These are phyloP conservation scores for Phragmites australis DNA, from an alignment of 176 grass and related monocot species.

Conservation along the genomic window DNA sequence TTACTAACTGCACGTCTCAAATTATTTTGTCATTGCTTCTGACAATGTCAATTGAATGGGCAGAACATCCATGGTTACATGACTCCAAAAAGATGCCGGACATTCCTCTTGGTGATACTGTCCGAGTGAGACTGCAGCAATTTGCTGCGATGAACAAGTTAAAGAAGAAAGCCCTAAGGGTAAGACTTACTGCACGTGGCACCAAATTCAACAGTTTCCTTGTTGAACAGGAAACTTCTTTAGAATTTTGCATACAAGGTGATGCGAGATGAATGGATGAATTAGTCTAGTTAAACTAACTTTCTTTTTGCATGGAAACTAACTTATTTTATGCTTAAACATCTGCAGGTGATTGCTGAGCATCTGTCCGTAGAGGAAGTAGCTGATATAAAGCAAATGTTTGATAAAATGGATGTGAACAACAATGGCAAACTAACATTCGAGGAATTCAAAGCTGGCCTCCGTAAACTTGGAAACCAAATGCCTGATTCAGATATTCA, in stretches of 20 bases:
- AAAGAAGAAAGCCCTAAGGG: slow-evolving; percentile 94
- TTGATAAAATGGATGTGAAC: slow-evolving; percentile 70
- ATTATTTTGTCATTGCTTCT: slow-evolving; percentile 11
- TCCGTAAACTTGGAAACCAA: slow-evolving; percentile 72
- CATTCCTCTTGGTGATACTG: slow-evolving; percentile 82
- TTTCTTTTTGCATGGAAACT: background rate
- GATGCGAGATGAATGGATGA: background rate
- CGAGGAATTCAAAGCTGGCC: slow-evolving; percentile 76
- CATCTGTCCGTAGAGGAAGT: slow-evolving; percentile 88
- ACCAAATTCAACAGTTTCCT: background rate
- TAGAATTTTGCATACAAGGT: slow-evolving; percentile 11
- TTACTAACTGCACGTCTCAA: background rate
- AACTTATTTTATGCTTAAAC: slow-evolving; percentile 13
- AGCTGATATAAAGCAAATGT: slow-evolving; percentile 83
- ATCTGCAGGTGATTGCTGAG: slow-evolving; percentile 76
- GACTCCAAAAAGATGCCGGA: slow-evolving; percentile 84
- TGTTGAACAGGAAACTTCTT: background rate
- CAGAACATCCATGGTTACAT: slow-evolving; percentile 94
- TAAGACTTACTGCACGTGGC: slow-evolving; percentile 41
- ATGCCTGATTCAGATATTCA: slow-evolving; percentile 71
- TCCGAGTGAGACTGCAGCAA: slow-evolving; percentile 81
- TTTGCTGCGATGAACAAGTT: slow-evolving; percentile 99
- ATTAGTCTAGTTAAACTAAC: slow-evolving; percentile 3
- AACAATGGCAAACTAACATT: slow-evolving; percentile 69
- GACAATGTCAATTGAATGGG: slow-evolving; percentile 17